These are phyloP conservation scores for Cupressus sempervirens DNA, from an alignment of 75 land plant genomes.

Conservation along the genomic window DNA sequence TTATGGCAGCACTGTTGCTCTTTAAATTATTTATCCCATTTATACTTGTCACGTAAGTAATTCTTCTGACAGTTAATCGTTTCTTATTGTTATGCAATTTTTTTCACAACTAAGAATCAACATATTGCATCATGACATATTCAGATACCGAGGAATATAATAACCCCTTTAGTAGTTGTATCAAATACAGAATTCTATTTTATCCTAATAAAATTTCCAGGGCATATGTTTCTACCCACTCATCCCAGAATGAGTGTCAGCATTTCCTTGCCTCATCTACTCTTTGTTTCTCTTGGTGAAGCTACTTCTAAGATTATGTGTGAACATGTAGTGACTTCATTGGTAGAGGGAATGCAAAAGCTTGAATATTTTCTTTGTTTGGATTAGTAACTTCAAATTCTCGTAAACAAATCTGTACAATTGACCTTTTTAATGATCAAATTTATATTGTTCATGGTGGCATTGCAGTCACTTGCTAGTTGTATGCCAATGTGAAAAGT, in stretches of 20 bases:
- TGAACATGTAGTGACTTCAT: background rate
- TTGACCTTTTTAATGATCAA: slow-evolving; percentile 1
- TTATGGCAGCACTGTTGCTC: slow-evolving; percentile 85
- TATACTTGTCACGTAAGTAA: slow-evolving; percentile 88
- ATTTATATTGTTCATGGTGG: background rate
- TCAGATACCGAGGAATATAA: background rate
- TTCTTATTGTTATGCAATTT: background rate
- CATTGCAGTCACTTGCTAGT: background rate
- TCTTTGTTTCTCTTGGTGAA: background rate
- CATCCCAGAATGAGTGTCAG: background rate
- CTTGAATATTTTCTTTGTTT: background rate
- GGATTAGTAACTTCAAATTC: background rate
- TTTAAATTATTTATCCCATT: slow-evolving; percentile 91
- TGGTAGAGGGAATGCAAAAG: background rate
- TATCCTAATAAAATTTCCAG: background rate
- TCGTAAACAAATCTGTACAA: background rate
- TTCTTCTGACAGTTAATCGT: background rate
- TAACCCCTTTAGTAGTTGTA: background rate
- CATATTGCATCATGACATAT: background rate
- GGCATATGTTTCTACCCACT: background rate
- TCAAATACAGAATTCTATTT: background rate
- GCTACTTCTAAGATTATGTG: background rate
- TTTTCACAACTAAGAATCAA: background rate
- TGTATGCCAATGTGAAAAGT: background rate
- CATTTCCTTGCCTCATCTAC: background rate